phyloP scores from a whole-genome alignment of 1,139 yeast genomes.

The Saccharomyces pastorianus region DNA sequence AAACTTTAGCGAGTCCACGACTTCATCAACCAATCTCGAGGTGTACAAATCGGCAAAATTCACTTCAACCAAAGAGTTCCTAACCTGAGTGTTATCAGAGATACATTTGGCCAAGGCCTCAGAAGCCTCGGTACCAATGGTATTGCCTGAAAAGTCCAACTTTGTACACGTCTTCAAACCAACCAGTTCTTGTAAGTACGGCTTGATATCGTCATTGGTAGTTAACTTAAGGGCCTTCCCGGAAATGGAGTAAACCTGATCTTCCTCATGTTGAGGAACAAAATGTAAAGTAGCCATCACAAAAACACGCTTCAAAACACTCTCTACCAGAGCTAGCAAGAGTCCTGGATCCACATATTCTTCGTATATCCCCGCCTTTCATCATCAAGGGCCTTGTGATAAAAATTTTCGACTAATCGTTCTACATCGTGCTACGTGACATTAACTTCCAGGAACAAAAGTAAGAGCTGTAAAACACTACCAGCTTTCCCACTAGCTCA shows the following conservation, averaged over 20 bases:
- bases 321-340: neutral
- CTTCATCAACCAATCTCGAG: constrained; percentile 88
- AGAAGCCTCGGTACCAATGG: constrained; percentile 88
- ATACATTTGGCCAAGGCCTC: constrained; percentile 59
- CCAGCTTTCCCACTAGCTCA: neutral
- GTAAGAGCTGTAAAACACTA: neutral
- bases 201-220: constrained; percentile 60
- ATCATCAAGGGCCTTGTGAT: neutral
- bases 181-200: constrained; percentile 48
- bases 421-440: neutral
- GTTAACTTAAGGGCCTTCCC: constrained; percentile 76
- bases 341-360: neutral
- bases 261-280: constrained; percentile 26
- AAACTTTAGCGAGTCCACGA: constrained; percentile 70
- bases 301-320: neutral
- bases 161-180: constrained; percentile 40
- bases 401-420: neutral
- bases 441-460: neutral
- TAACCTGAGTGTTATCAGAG: constrained; percentile 35
- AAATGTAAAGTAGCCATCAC: constrained; percentile 35
- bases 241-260: constrained; percentile 49
- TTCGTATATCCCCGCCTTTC: neutral
- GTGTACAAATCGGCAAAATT: constrained; percentile 90
- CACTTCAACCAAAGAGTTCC: constrained; percentile 51
- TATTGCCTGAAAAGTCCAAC: constrained; percentile 83